Base-by-base conservation (phyloP, 768 basidiomycete genomes). In the Phallus indusiatus region DNA sequence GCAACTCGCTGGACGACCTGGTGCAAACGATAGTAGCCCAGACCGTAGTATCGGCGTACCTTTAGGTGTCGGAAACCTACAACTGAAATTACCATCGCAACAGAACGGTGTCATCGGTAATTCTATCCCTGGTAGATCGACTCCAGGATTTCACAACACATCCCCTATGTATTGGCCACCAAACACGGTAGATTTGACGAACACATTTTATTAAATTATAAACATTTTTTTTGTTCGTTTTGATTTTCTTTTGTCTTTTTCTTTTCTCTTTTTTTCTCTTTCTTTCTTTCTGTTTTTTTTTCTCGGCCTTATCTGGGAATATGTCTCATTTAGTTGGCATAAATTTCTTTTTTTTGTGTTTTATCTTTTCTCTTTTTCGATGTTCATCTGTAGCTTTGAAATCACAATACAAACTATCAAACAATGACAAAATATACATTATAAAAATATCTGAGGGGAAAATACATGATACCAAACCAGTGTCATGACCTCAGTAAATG, bases 41-140 rank as follows among this genome's bases (percentile, higher is more conserved):
- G 42, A 42, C 12, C 42, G 42, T 2, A 42, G n/a, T 20, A 56
- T 56, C 14, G 47, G 33, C 42, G 46, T 56, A 46, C 52, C 57
- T 14, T 20, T 59, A 18, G 57, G 50, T 28, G 49, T 59, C n/a
- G 50, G 50, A 22, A 59, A 59, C 24, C 28, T 53, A 2, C 50
- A 51, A 16, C 24, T 59, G 28, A 59, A 59, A n/a, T 16, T 59
- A 22, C 57, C 57, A 5, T 11, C 24, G 17, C 48, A 59, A 36
- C 57, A 42, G 42, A 42, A 42, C n/a, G 42, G 42, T 42, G n/a
- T n/a, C 14, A 42, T 42, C 12, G 9, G 42, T 10, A 11, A 4
- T 42, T n/a, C 42, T 4, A 42, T 42, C 12, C 42, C 42, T 4
- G 42, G 42, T 42, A 42, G 42, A n/a, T 14, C 42, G 14, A 42